phyloP scores from a whole-genome alignment of 2,329 filamentous ascomycete species.

The Aotearoamyces nothofagi region DNA sequence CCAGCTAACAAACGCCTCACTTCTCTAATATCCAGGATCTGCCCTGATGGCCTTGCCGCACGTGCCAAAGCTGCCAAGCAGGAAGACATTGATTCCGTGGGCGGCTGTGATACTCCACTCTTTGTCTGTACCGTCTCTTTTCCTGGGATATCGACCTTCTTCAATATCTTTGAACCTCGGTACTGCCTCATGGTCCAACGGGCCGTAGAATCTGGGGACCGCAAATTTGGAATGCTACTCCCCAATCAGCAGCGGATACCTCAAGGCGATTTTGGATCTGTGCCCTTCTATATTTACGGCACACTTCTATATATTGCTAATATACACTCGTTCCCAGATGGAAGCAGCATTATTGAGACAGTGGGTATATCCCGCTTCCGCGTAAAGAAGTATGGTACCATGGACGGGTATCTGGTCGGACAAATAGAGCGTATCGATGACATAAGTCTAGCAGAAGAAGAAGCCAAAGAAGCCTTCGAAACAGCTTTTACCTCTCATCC shows the following conservation, averaged over 20 bases:
- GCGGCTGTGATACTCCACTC: conserved; percentile 48
- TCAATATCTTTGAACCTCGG: conserved; percentile 85
- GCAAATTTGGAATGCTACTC: conserved; percentile 76
- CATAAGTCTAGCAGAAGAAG: conserved; percentile 68
- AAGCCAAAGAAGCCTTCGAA: conserved; percentile 58
- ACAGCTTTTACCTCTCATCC: conserved; percentile 22
- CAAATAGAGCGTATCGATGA: conserved; percentile 66
- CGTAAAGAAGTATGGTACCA: conserved; percentile 43
- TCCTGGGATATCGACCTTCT: conserved; percentile 68
- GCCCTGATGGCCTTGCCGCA: conserved; percentile 45
- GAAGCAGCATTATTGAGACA: conserved; percentile 68
- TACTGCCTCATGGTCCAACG: conserved; percentile 83
- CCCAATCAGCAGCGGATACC: conserved; percentile 38
- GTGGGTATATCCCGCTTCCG: conserved; percentile 64
- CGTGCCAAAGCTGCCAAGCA: conserved; percentile 34
- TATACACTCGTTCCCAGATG: conserved; percentile 60
- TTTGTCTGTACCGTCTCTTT: conserved; percentile 77
- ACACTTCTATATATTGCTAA: conserved; percentile 65
- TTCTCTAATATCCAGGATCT: conserved; percentile 51
- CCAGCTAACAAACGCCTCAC: conserved; percentile 48
- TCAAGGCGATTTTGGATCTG: conserved; percentile 35
- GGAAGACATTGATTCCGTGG: conserved; percentile 39
- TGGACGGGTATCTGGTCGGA: conserved; percentile 71
- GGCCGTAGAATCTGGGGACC: conserved; percentile 50
- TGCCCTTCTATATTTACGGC: conserved; percentile 57